Conservation (phyloP, 441 rosid species). For the Eutrema salsugineum region DNA sequence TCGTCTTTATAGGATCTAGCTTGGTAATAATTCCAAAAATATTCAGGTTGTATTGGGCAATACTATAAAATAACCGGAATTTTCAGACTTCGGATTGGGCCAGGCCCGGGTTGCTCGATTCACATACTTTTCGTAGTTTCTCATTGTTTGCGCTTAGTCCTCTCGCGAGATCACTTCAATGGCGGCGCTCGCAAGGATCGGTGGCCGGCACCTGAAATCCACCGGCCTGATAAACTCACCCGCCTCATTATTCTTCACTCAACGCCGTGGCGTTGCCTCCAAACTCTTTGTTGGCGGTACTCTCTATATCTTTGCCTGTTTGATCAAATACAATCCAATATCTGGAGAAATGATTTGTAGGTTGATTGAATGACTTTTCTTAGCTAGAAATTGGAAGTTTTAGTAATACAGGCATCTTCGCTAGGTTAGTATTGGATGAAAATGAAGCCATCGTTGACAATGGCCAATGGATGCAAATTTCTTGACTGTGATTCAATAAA, state of each 20-base stretch:
- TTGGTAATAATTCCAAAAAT: neutral
- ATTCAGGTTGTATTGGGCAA: neutral
- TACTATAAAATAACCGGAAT: neutral
- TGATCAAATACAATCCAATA: neutral
- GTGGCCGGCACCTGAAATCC: slow-evolving; percentile 25
- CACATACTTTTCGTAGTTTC: neutral
- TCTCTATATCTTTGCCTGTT: neutral
- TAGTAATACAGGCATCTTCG: neutral
- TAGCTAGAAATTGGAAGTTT: neutral
- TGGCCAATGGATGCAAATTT: neutral
- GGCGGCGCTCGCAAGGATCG: slow-evolving; percentile 53
- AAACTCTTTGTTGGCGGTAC: slow-evolving; percentile 89
- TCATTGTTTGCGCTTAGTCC: neutral
- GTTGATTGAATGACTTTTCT: neutral
- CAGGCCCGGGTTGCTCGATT: neutral
- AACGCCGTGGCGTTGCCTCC: slow-evolving; percentile 61
- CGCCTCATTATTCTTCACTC: slow-evolving; percentile 36
- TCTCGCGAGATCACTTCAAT: slow-evolving; percentile 14
- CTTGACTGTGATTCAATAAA: neutral
- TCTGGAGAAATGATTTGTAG: neutral
- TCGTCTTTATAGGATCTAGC: too few relatives aligned
- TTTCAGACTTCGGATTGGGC: neutral
- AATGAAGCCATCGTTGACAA: neutral
- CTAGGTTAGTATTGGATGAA: neutral
- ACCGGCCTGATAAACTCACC: neutral